Evolutionary conservation across 495 filamentous ascomycete species (phyloP).

Genomic region (Penicillium crystallinum): DNA sequence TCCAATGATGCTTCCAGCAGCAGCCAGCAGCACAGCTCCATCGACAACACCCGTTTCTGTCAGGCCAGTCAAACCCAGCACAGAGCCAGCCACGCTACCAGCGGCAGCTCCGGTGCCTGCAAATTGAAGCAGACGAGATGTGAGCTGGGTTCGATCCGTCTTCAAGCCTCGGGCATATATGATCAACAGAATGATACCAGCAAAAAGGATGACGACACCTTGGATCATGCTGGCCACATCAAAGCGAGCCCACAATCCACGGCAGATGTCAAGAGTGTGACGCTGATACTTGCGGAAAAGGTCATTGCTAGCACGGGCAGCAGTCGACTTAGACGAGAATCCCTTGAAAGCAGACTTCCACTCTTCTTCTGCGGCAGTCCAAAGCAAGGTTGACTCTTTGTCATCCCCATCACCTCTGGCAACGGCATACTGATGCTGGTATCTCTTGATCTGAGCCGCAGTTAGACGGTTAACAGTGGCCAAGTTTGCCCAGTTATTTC

Average conservation of each 20-base stretch:
- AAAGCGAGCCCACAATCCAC: constrained; percentile 84
- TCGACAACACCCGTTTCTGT: constrained; percentile 27
- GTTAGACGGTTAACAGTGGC: constrained; percentile 69
- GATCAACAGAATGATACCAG: constrained; percentile 59
- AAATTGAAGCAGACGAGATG: constrained; percentile 40
- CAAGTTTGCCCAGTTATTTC: constrained; percentile 68
- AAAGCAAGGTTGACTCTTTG: constrained; percentile 53
- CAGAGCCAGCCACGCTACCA: constrained; percentile 33
- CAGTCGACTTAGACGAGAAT: constrained; percentile 31
- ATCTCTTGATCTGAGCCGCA: constrained; percentile 81
- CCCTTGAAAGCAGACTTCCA: constrained; percentile 40
- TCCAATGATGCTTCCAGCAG: constrained; percentile 58
- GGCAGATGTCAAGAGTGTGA: constrained; percentile 75
- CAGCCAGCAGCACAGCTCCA: constrained; percentile 39
- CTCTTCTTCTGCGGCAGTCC: constrained; percentile 46
- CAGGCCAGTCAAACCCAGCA: constrained; percentile 19
- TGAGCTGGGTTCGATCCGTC: constrained; percentile 49
- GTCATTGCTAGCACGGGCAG: constrained; percentile 43
- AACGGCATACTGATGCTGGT: constrained; percentile 63
- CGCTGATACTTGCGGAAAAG: constrained; percentile 69
- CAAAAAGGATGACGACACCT: constrained; percentile 66
- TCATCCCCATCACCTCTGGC: constrained; percentile 59
- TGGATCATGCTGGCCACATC: constrained; percentile 78
- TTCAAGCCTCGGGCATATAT: constrained; percentile 63
- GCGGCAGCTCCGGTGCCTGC: constrained; percentile 38